Evolutionary conservation across 352 stramenopile species (phyloP).

Genomic region (Phytopythium montanum): DNA sequence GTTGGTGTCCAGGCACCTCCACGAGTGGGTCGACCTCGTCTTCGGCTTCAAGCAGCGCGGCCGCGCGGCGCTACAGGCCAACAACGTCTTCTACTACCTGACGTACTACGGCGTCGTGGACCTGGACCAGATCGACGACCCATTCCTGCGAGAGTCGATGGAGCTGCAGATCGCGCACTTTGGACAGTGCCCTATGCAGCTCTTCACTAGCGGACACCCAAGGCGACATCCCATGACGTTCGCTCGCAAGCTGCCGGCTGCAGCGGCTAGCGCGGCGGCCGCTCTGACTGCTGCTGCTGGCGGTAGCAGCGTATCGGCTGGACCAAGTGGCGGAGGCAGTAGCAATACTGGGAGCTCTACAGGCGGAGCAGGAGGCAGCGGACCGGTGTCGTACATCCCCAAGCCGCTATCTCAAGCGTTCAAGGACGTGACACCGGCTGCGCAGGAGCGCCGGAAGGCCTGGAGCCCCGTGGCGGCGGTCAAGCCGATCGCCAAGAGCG

Average conservation of each 20-base stretch:
- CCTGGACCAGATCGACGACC: slow-evolving; percentile 94
- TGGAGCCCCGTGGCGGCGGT: slow-evolving; percentile 62
- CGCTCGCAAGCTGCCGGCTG: slow-evolving; percentile 6
- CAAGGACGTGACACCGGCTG: slow-evolving; percentile 41
- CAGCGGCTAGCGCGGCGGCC: background rate
- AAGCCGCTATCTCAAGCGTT: slow-evolving; percentile 65
- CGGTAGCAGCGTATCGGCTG: background rate
- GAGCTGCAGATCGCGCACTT: slow-evolving; percentile 99
- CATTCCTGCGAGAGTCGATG: slow-evolving; percentile 91
- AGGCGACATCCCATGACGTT: slow-evolving; percentile 38
- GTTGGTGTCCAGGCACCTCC: slow-evolving; percentile 95
- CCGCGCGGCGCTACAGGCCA: slow-evolving; percentile 88
- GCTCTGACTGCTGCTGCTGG: background rate
- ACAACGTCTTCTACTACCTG: slow-evolving; percentile 97
- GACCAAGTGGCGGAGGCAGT: background rate
- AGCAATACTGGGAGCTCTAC: background rate
- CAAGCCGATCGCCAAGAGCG: slow-evolving; percentile 52
- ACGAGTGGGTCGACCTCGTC: slow-evolving; percentile 99
- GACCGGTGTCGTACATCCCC: slow-evolving; percentile 21
- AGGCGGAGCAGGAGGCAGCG: slow-evolving; percentile 3
- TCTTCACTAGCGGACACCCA: slow-evolving; percentile 82
- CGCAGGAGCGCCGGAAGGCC: slow-evolving; percentile 51
- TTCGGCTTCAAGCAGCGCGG: slow-evolving; percentile 99
- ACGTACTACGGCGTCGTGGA: slow-evolving; percentile 95
- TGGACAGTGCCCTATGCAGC: slow-evolving; percentile 97